Percentiles rank a stretch among this genome's conserved stretches.
phyloP scores from a whole-genome alignment of 306 rosid species.

The Cucurbita ficifolia region DNA sequence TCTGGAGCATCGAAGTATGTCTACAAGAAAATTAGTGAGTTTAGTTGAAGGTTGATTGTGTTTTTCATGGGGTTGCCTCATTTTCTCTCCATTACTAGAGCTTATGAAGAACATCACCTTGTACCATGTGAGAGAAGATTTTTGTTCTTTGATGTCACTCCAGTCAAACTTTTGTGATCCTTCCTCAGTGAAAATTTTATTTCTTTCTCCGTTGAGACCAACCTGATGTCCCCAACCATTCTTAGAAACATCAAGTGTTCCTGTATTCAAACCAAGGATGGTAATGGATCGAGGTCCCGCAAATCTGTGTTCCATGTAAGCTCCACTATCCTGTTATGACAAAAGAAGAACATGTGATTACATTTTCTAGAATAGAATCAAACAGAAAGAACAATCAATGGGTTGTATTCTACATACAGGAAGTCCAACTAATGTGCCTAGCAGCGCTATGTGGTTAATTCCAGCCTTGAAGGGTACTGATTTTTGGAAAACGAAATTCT shows the following conservation, averaged over 20 bases:
- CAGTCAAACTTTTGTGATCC: conserved; percentile 35
- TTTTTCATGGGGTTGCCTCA: background rate
- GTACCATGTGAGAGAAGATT: conserved; percentile 46
- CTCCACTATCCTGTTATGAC: conserved; percentile 65
- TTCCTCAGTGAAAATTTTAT: conserved; percentile 18
- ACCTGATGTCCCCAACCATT: conserved; percentile 65
- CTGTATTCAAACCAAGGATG: conserved; percentile 43
- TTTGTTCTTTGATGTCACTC: conserved; percentile 17
- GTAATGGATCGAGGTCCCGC: conserved; percentile 48
- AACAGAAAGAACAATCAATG: background rate
- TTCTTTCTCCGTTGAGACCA: conserved; percentile 44
- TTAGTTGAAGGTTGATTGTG: background rate
- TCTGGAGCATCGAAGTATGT: conserved; percentile 53
- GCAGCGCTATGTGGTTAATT: conserved; percentile 31
- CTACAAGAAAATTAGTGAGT: conserved; percentile 17
- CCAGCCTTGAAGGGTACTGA: conserved; percentile 31
- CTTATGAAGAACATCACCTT: conserved; percentile 29
- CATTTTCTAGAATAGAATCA: background rate
- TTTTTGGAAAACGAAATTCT: conserved; percentile 31
- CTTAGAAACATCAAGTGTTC: conserved; percentile 33
- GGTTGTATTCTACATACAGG: conserved; percentile 43
- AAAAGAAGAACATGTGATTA: background rate
- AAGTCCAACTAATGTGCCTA: conserved; percentile 50
- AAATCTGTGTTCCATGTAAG: conserved; percentile 85
- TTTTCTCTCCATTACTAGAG: background rate